Evolutionary conservation across 306 rosid species (phyloP), one percentile per base, ranked within the genome.

Genomic region (Trifolium dubium): DNA sequence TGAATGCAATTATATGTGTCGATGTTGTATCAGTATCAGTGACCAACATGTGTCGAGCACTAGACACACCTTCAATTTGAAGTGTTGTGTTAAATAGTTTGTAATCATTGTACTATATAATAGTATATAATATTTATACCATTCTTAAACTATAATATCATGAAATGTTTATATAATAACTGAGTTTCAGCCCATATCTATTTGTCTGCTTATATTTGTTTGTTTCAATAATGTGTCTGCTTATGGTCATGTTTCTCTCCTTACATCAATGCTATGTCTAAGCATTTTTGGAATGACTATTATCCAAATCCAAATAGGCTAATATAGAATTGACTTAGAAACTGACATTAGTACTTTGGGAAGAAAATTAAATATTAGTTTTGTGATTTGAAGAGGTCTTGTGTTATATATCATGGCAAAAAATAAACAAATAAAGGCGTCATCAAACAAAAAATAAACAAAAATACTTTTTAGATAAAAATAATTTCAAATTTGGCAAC

Each of bases 141-240:
- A 31, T 31, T 32, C 41, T 60, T 60, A 31, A 60, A 59, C 40
- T 59, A 59, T 59, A 59, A 13, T 59, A 59, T 29, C 61, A 23
- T 3, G 29, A 4, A 55, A 55, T 55, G 61, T 55, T 55, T 55
- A 10, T 2, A 10, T 5, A n/a, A n/a, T n/a, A n/a, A 23, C 8
- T 32, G 3, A 23, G 15, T 30, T 60, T 31, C 10, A 30, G 41
- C 6, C 19, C 65, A 60, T 60, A 60, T 60, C 43, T 60, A 60
- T 19, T 60, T 60, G 65, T 60, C 65, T 59, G 64, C 39, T 31
- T 30, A 30, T 13, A 14, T 49, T 37, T 15, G 9, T 50, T 50
- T 50, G 14, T 15, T n/a, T 6, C 15, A 17, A 50, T 15, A 15
- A 50, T 15, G 56, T 50, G 56, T 15, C 56, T 50, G 10, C 56